Evolutionary conservation across 768 basidiomycete genomes (phyloP).

Genomic region (Gelatoporia subvermispora): DNA sequence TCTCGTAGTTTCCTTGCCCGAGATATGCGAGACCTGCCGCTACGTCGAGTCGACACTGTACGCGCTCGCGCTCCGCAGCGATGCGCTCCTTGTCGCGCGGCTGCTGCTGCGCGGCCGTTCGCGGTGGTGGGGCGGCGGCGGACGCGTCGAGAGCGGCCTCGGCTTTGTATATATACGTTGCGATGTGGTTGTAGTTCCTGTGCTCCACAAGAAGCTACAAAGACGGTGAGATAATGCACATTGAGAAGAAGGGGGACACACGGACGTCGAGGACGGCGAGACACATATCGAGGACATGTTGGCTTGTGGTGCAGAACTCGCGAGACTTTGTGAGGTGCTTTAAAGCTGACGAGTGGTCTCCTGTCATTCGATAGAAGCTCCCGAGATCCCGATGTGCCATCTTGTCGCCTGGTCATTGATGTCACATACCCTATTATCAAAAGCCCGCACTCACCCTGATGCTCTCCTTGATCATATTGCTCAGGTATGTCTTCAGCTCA

Average conservation of each 20-base stretch:
- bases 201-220: constrained; percentile 78
- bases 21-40: constrained; percentile 76
- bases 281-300: constrained; percentile 93
- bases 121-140: not conserved
- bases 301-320: constrained; percentile 87
- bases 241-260: constrained; percentile 1
- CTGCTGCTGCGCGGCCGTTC: constrained; percentile 15
- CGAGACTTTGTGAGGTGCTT: constrained; percentile 87
- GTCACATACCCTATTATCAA: not conserved
- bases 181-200: constrained; percentile 78
- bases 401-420: constrained; percentile 33
- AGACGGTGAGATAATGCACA: not conserved
- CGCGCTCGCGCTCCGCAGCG: constrained; percentile 57
- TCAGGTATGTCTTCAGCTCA: constrained; percentile 90
- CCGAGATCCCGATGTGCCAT: constrained; percentile 91
- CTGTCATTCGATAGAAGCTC: constrained; percentile 66
- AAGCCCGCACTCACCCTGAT: constrained; percentile 60
- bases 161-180: constrained; percentile 95
- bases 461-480: constrained; percentile 99
- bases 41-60: constrained; percentile 77
- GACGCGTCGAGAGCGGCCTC: constrained; percentile 74
- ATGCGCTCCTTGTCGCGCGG: constrained; percentile 37
- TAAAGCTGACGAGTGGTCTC: constrained; percentile 67
- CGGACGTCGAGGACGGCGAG: constrained; percentile 73
- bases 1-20: constrained; percentile 68